Evolutionary conservation across 805 yeast species (phyloP).

Genomic region (Pichia eremophila): DNA sequence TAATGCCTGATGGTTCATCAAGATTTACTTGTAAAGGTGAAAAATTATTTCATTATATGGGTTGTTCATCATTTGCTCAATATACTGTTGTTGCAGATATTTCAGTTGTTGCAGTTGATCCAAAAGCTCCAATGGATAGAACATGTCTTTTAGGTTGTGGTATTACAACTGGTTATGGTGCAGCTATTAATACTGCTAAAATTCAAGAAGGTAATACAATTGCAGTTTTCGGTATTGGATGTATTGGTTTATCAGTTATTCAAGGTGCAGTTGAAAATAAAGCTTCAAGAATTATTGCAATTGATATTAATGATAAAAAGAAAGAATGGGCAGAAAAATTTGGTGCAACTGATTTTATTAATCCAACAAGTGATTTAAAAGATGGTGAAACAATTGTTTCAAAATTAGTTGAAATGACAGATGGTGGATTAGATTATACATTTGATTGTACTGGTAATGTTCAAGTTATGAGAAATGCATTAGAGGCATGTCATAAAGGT

Average conservation of each 20-base stretch:
- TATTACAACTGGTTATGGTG: conserved; percentile 97
- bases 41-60: conserved; percentile 88
- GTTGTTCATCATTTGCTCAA: conserved; percentile 93
- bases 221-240: conserved; percentile 96
- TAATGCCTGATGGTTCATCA: conserved; percentile 96
- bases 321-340: conserved; percentile 78
- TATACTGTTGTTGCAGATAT: conserved; percentile 98
- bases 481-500: conserved; percentile 97
- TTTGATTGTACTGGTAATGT: conserved; percentile 98
- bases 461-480: conserved; percentile 88
- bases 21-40: conserved; percentile 85
- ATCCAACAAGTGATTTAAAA: conserved; percentile 61
- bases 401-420: conserved; percentile 79
- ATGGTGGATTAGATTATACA: conserved; percentile 94
- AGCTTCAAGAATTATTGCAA: conserved; percentile 73
- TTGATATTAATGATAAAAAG: conserved; percentile 81
- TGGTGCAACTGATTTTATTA: conserved; percentile 93
- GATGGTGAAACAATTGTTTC: conserved; percentile 73
- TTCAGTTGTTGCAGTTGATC: conserved; percentile 86
- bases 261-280: conserved; percentile 86
- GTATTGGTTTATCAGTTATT: conserved; percentile 92
- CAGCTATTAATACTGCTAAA: conserved; percentile 88
- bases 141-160: conserved; percentile 96
- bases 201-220: conserved; percentile 87
- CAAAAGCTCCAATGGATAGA: conserved; percentile 73